These are phyloP conservation scores for Astraeus odoratus DNA, from an alignment of 768 basidiomycete genomes.

Conservation along the genomic window DNA sequence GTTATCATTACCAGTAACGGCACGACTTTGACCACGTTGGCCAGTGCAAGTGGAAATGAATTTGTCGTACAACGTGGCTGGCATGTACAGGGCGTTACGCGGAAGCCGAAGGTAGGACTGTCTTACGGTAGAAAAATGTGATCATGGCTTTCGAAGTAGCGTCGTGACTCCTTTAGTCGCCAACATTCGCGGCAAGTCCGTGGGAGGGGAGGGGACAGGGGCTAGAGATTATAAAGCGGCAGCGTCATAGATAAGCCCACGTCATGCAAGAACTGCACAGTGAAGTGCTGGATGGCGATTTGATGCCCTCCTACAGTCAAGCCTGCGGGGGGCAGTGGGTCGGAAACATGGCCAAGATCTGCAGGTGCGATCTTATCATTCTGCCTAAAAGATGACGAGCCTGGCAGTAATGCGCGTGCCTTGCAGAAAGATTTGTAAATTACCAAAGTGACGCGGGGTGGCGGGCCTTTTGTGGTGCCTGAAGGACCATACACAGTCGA, in stretches of 20 bases:
- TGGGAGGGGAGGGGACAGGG: not conserved
- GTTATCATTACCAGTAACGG: not conserved
- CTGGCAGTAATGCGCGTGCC: not conserved
- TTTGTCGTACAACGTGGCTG: not conserved
- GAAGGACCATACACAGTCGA: not conserved
- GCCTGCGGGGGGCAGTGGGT: not conserved
- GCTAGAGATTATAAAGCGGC: not conserved
- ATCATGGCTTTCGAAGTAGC: not conserved
- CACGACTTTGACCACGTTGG: not conserved
- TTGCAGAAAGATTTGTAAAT: not conserved
- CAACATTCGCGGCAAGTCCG: not conserved
- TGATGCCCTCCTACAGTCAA: not conserved
- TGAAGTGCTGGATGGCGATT: not conserved
- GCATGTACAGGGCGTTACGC: not conserved
- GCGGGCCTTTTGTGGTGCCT: not conserved
- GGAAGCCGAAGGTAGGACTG: not conserved
- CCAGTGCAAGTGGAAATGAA: not conserved
- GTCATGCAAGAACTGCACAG: not conserved
- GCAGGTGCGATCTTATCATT: not conserved
- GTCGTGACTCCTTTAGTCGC: not conserved
- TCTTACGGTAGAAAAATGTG: not conserved
- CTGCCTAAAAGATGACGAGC: not conserved
- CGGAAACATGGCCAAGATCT: not conserved
- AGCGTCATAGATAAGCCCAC: not conserved
- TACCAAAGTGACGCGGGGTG: not conserved